These are phyloP conservation scores for Thymus quinquecostatus DNA, from an alignment of 257 asterid species.

Conservation along the genomic window DNA sequence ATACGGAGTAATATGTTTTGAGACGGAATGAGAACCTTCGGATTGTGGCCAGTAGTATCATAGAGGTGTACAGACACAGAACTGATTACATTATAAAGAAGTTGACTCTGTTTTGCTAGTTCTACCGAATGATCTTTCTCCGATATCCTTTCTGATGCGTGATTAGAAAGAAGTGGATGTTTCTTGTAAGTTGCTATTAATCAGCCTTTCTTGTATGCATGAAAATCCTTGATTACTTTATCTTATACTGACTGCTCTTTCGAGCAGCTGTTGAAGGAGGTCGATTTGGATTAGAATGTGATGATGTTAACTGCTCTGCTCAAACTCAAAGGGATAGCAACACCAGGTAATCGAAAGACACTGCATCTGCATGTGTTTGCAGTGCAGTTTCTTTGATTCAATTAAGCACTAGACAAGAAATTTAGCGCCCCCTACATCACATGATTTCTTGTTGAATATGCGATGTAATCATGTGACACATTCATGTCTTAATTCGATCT, in stretches of 20 bases:
- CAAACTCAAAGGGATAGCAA: slow-evolving; percentile 39
- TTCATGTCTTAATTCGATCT: no score
- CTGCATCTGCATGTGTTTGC: slow-evolving; percentile 20
- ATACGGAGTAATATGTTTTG: no score
- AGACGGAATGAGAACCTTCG: no score
- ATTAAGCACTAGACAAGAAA: slow-evolving; percentile 4
- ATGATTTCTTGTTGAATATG: no score
- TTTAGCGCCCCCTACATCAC: no score
- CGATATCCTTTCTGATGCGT: no score
- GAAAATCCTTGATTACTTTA: slow-evolving; percentile 9
- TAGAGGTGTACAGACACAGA: no score
- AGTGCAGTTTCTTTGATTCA: slow-evolving; percentile 18
- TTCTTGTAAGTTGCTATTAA: slow-evolving; percentile 1
- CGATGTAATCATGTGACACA: no score
- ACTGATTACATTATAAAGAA: slow-evolving; percentile 15
- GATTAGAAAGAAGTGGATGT: no score
- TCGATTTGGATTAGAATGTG: slow-evolving; percentile 20
- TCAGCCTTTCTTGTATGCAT: not conserved
- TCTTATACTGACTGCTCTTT: not conserved
- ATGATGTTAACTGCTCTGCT: slow-evolving; percentile 37
- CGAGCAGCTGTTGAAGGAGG: slow-evolving; percentile 16
- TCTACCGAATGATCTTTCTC: not conserved
- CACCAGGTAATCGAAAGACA: slow-evolving; percentile 30
- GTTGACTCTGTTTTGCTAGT: not conserved
- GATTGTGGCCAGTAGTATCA: no score